Evolutionary conservation across 1,284 basidiomycete species (phyloP), one percentile per base, ranked within the genome.

Genomic region (Fomitiporia mediterranea): DNA sequence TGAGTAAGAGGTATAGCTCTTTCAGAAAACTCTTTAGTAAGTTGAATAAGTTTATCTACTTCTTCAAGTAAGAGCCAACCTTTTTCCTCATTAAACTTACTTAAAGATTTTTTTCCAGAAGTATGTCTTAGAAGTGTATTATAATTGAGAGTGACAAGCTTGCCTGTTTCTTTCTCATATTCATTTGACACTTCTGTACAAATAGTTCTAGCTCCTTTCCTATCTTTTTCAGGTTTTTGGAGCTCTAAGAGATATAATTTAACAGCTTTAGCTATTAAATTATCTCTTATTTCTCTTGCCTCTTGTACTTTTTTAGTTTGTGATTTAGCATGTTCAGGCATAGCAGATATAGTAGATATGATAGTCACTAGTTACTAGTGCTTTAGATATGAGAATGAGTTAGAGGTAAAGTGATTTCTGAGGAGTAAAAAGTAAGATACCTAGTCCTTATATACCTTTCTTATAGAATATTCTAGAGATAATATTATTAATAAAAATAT

Each of bases 1-100:
- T 70, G 68, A 51, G 37, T 71, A 17, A 73, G 62, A 0, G 71
- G 71, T 51, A 73, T 74, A n/a, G 70, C 71, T 15, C 63, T 60
- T n/a, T 60, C 44, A 3, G 30, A 13, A 17, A 51, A 17, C 34
- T 51, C 48, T 19, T 34, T 11, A 23, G 64, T 68, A 13, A 61
- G 27, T 40, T 68, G 64, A 2, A 66, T 51, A 2, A 64, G 38
- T 51, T 66, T 71, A 0, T 61, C 43, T 34, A 73, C 63, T 56
- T 74, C 70, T 13, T 48, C 63, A 1, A 34, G 37, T 3, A 53
- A 55, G 6, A 72, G 62, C 68, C 65, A 68, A 39, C 59, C 35
- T 37, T 63, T 63, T 1, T 49, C 58, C n/a, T 53, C 64, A 61
- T 69, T 65, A 7, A 61, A 59, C 27, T 66, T 58, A 9, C 50